Conservation (phyloP, 495 filamentous ascomycete species). For the Baudoinia panamericana region DNA sequence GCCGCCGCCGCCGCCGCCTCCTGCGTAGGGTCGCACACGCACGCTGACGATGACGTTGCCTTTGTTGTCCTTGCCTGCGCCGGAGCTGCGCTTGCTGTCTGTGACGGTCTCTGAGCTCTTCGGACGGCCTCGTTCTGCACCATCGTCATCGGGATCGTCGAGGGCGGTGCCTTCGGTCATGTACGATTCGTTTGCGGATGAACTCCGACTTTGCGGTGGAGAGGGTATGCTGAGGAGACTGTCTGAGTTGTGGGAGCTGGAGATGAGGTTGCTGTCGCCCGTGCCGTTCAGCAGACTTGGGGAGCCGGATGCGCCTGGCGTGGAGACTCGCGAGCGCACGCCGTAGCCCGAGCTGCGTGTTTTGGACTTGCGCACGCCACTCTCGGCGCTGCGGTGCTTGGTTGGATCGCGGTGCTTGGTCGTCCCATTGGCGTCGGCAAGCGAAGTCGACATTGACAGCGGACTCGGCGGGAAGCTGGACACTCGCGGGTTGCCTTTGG, state of each 20-base stretch:
- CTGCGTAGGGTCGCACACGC: conserved; percentile 72
- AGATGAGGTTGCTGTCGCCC: conserved; percentile 59
- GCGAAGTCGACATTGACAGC: conserved; percentile 32
- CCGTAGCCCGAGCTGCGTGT: conserved; percentile 22
- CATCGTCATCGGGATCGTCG: conserved; percentile 51
- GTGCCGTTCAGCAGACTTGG: conserved; percentile 68
- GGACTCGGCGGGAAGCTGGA: conserved; percentile 48
- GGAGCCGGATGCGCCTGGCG: conserved; percentile 19
- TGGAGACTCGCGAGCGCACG: conserved; percentile 21
- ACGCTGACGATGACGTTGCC: conserved; percentile 96
- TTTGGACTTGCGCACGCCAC: conserved; percentile 26
- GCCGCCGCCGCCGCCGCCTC: conserved; percentile 40
- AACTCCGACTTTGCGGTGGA: conserved; percentile 75
- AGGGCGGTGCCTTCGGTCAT: conserved; percentile 82
- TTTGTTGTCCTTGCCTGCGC: conserved; percentile 45
- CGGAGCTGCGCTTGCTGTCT: conserved; percentile 16
- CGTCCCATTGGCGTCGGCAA: conserved; percentile 11
- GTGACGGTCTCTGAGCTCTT: conserved; percentile 30
- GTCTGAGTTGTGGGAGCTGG: conserved; percentile 48
- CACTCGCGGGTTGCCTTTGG: conserved; percentile 44
- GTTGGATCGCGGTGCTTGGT: conserved; percentile 15
- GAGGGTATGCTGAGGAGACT: conserved; percentile 59
- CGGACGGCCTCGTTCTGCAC: conserved; percentile 31
- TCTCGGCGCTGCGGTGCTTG: conserved; percentile 15
- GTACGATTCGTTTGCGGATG: conserved; percentile 79